Evolutionary conservation across 192 early-diverging fungal genomes (phyloP).

Genomic region (Entomortierella beljakovae): DNA sequence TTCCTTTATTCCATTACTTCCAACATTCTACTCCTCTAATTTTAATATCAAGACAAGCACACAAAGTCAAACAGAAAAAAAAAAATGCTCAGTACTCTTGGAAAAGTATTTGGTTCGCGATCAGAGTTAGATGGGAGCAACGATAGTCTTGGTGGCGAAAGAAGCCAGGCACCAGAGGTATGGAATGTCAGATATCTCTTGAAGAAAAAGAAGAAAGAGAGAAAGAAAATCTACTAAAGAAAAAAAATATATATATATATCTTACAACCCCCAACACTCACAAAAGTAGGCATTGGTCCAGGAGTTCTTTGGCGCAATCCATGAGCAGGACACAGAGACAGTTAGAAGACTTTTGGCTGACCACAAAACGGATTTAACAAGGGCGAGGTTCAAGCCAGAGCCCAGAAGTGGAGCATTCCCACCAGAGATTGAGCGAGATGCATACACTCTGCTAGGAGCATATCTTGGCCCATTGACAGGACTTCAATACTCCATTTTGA

Average conservation of each 20-base stretch:
- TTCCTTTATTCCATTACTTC: background rate
- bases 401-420: conserved; percentile 32
- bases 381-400: conserved; percentile 32
- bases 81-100: conserved; percentile 25
- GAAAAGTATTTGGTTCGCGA: conserved; percentile 10
- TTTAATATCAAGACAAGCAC: too few relatives aligned
- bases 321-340: conserved; percentile 45
- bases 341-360: conserved; percentile 49
- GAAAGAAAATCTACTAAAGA: background rate
- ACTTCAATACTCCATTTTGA: conserved; percentile 72
- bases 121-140: conserved; percentile 6
- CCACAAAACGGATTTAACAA: conserved; percentile 45
- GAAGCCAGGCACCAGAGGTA: conserved; percentile 19
- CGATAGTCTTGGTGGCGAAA: background rate
- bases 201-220: background rate
- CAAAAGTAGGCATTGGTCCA: conserved; percentile 18
- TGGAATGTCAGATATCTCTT: background rate
- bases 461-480: conserved; percentile 72
- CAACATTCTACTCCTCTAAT: conserved; percentile 1
- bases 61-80: background rate
- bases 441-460: conserved; percentile 75
- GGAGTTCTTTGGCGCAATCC: conserved; percentile 54
- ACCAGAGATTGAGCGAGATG: conserved; percentile 66
- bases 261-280: background rate
- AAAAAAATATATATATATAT: too few relatives aligned